Conservation (phyloP, 345 rosid genomes). For the Linum usitatissimum region DNA sequence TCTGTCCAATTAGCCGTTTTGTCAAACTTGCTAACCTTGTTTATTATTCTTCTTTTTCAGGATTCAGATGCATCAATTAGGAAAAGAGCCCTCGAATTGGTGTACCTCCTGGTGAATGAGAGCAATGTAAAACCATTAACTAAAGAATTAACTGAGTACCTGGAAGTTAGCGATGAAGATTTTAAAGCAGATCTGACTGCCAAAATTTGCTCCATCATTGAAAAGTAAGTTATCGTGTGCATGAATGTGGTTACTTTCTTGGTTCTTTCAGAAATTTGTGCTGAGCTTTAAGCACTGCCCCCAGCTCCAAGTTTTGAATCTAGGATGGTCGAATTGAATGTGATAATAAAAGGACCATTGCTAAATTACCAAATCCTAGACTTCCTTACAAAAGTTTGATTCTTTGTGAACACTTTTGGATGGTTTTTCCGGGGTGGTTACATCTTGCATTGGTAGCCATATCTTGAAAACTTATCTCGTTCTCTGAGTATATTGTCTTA, state of each 20-base stretch:
- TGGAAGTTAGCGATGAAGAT: constrained; percentile 93
- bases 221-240: constrained; percentile 50
- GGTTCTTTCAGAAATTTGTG: neutral
- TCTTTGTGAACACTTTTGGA: neutral
- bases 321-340: neutral
- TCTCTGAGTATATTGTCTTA: neutral
- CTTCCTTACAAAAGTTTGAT: neutral
- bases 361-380: too few relatives aligned
- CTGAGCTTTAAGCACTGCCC: neutral
- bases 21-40: constrained; percentile 9
- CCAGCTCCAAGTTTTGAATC: neutral
- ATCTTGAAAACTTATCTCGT: neutral
- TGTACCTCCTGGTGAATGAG: constrained; percentile 76
- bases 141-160: constrained; percentile 85
- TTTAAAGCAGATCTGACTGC: constrained; percentile 98
- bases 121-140: constrained; percentile 81
- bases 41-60: constrained; percentile 41
- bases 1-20: neutral
- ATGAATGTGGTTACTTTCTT: neutral
- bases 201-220: constrained; percentile 90
- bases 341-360: neutral
- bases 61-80: constrained; percentile 97
- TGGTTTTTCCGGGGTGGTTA: neutral
- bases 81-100: constrained; percentile 94
- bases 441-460: neutral